These are phyloP conservation scores for Sonneratia caseolaris DNA, from an alignment of 345 rosid species.

Conservation along the genomic window DNA sequence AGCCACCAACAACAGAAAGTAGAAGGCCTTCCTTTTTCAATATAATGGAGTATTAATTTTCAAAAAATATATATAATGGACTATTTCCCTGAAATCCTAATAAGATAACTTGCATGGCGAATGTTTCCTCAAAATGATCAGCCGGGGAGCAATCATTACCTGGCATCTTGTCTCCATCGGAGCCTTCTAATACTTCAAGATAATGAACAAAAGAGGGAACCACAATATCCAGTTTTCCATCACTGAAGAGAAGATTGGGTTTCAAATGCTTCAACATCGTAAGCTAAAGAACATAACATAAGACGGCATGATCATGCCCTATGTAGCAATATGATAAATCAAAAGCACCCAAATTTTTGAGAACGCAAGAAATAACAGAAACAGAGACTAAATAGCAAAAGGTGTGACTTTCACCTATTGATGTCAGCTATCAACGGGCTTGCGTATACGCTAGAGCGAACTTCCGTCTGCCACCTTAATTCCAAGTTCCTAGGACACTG, in stretches of 20 bases:
- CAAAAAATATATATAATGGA: not conserved
- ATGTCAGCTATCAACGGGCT: conserved; percentile 92
- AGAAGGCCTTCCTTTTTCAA: not conserved
- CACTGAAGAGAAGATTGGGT: conserved; percentile 31
- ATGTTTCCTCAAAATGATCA: not conserved
- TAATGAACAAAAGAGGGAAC: conserved; percentile 96
- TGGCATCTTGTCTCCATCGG: conserved; percentile 99
- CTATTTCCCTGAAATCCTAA: not conserved
- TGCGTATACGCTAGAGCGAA: conserved; percentile 91
- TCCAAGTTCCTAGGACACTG: conserved; percentile 84
- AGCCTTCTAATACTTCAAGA: conserved; percentile 96
- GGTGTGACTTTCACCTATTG: conserved; percentile 42
- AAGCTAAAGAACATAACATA: not conserved
- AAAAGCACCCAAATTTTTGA: not conserved
- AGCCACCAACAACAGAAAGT: not conserved
- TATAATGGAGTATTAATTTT: not conserved
- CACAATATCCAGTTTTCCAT: conserved; percentile 96
- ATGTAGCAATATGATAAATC: not conserved
- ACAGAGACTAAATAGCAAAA: not conserved
- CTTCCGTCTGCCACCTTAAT: conserved; percentile 99
- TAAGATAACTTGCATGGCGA: not conserved
- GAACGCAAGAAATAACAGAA: not conserved
- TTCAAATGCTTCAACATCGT: not conserved
- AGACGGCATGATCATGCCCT: not conserved
- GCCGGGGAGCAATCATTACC: conserved; percentile 30